Evolutionary conservation across 108 stramenopile genomes (phyloP).

Genomic region (Cyclostephanos tholiformis): DNA sequence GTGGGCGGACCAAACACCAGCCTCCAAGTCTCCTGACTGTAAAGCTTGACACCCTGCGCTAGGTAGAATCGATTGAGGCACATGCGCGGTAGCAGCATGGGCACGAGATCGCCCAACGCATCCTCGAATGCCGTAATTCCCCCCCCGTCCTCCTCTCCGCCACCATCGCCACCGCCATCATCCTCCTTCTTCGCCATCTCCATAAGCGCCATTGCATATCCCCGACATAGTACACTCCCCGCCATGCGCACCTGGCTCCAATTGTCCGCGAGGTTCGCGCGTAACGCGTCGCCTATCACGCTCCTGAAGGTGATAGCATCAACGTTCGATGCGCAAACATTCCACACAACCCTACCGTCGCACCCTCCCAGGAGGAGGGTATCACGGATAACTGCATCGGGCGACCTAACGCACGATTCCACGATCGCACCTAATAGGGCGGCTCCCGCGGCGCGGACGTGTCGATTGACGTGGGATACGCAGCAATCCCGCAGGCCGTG

Average conservation of each 20-base stretch:
- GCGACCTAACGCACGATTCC: slow-evolving; percentile 41
- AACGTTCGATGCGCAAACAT: no score
- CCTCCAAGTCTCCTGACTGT: slow-evolving; percentile 95
- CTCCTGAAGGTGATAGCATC: slow-evolving; percentile 44
- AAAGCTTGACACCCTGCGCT: slow-evolving; percentile 95
- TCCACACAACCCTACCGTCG: no score
- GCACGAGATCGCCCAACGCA: slow-evolving; percentile 47
- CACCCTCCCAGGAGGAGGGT: background rate
- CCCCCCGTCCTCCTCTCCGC: slow-evolving; percentile 35
- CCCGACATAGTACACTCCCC: slow-evolving; percentile 87
- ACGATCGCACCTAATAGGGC: slow-evolving; percentile 74
- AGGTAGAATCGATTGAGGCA: slow-evolving; percentile 97
- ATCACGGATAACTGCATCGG: no score
- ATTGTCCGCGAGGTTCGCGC: slow-evolving; percentile 86
- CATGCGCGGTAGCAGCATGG: slow-evolving; percentile 90
- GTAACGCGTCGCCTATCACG: slow-evolving; percentile 39
- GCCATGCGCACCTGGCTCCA: slow-evolving; percentile 98
- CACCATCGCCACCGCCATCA: slow-evolving; percentile 18
- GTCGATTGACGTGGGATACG: slow-evolving; percentile 91
- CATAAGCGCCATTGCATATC: slow-evolving; percentile 74
- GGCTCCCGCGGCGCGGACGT: no score
- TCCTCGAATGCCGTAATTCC: slow-evolving; percentile 40
- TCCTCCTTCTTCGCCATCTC: slow-evolving; percentile 37
- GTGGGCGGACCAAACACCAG: slow-evolving; percentile 58
- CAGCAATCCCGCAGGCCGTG: slow-evolving; percentile 59